Evolutionary conservation across 2,329 filamentous ascomycete genomes (phyloP), one percentile per base, ranked within the genome.

Genomic region (Graphiopsis chlorocephala): DNA sequence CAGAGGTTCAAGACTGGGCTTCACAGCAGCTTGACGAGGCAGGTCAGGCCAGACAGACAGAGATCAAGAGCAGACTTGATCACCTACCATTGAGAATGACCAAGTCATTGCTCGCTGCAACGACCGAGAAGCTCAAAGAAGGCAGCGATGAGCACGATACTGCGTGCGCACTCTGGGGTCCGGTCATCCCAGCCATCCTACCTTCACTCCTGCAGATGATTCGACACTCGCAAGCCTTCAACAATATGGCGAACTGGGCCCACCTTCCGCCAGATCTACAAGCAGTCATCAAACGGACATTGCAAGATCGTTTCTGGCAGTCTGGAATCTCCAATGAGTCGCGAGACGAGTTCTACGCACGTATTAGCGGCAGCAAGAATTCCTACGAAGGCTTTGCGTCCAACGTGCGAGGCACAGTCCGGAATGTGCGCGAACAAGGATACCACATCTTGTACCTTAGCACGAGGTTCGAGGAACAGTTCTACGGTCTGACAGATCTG

Each of bases 221-320:
- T 28, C 92, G 85, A 84, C 90, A 96, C 76, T 93, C 94, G 0
- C 94, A 98, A 78, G 91, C 92, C 1, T 93, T 96, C 67, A 93
- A 97, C 74, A 93, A 97, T 71, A 86, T 91, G 1, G 82, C 86
- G 23, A 96, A 93, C 73, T 99, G 95, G 94, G 82, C 84, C 11
- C 86, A 88, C 33, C 79, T 97, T 17, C 89, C 93, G 1, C 76
- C 82, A 12, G 92, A 96, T 48, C 89, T 96, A 82, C 88, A 88
- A 65, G 80, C 84, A 5, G 87, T 96, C 61, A 90, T 98, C 45
- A 86, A 88, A 50, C 86, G 91, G 25, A 92, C 98, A 23, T 81
- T 99, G 25, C 96, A 93, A 15, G 95, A 99, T 77, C 86, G 95
- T 26, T 99, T 99, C 76, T 99, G 95, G 95, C 95, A 99, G 81